Conservation (phyloP, 2,329 filamentous ascomycete genomes). For the Trichoderma brevicompactum region DNA sequence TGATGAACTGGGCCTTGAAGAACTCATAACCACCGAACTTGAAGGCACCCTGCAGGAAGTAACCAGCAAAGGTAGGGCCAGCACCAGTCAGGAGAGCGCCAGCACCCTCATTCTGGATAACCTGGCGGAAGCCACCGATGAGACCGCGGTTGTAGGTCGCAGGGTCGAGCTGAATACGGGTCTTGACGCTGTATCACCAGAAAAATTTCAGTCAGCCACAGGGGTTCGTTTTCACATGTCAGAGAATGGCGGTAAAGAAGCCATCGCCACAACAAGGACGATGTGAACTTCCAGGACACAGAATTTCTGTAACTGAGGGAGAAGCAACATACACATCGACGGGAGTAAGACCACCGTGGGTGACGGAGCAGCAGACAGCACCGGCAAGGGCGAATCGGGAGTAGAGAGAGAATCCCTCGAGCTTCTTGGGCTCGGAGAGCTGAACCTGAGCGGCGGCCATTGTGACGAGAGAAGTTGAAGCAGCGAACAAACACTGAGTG, state of each 20-base stretch:
- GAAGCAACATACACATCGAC: constrained; percentile 90
- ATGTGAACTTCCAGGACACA: not conserved
- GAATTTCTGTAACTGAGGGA: not conserved
- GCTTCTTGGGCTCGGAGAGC: constrained; percentile 48
- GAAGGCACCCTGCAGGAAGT: constrained; percentile 92
- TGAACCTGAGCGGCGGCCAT: constrained; percentile 28
- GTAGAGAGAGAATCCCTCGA: constrained; percentile 72
- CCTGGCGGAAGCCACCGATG: constrained; percentile 84
- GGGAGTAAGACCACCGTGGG: constrained; percentile 94
- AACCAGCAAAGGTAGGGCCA: constrained; percentile 84
- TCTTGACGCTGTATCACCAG: constrained; percentile 74
- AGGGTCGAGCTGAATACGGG: constrained; percentile 91
- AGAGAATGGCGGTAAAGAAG: not conserved
- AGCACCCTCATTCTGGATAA: constrained; percentile 81
- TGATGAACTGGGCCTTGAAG: constrained; percentile 92
- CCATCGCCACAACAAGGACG: not conserved
- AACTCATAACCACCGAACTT: constrained; percentile 96
- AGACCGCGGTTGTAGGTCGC: constrained; percentile 86
- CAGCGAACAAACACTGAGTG: constrained; percentile 22
- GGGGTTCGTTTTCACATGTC: not conserved
- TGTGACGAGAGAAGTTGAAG: constrained; percentile 15
- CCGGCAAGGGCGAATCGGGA: constrained; percentile 95
- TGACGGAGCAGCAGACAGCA: constrained; percentile 97
- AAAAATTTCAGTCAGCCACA: constrained; percentile 34
- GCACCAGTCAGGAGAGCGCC: constrained; percentile 84